Base-by-base conservation (phyloP, 2,329 filamentous ascomycete genomes). In the Ophiostoma novo-ulmi region DNA sequence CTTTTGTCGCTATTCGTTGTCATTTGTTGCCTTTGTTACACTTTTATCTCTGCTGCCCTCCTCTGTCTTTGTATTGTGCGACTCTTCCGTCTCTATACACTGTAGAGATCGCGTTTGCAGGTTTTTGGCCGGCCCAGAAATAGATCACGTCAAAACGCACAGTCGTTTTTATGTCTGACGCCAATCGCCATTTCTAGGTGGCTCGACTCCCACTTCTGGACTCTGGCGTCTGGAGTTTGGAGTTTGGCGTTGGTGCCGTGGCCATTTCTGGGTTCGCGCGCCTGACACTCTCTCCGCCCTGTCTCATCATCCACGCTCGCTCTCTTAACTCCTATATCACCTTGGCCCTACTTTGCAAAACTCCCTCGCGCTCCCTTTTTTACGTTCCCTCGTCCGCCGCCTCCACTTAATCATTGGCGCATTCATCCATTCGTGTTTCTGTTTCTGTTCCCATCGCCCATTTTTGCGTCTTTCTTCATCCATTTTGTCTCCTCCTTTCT, bases 311-410 rank as follows among this genome's bases (percentile, higher is more conserved):
- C 63, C 64, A 38, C 61, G 55, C 66, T 48, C 69, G 52, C 68
- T 31, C 63, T 63, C 64, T 65, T 39, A 69, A 67, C 70, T 70
- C 64, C 22, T 58, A 31, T 22, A 63, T 66, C 70, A 58, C 41
- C 63, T 71, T 65, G 63, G 61, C 41, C 61, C 39, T 44, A 39
- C 63, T 71, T 71, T 52, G 31, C 67, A 52, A 44, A 67, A 64
- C 69, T 71, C 71, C 72, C 69, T 74, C 68, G 70, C 71, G 70
- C 71, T 73, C 71, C 72, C 69, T 74, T 72, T 64, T 70, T 69
- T 48, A 69, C 66, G 68, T 71, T 72, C 41, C 67, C 58, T 71
- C 66, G 35, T 69, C 63, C 69, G 38, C 63, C 52, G 71, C 70
- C 72, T 72, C 73, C 73, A 74, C 72, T 72, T 66, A 65, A 69